Evolutionary conservation across 2,329 filamentous ascomycete genomes (phyloP), one percentile per base, ranked within the genome.

Genomic region (Aspergillus hiratsukae): DNA sequence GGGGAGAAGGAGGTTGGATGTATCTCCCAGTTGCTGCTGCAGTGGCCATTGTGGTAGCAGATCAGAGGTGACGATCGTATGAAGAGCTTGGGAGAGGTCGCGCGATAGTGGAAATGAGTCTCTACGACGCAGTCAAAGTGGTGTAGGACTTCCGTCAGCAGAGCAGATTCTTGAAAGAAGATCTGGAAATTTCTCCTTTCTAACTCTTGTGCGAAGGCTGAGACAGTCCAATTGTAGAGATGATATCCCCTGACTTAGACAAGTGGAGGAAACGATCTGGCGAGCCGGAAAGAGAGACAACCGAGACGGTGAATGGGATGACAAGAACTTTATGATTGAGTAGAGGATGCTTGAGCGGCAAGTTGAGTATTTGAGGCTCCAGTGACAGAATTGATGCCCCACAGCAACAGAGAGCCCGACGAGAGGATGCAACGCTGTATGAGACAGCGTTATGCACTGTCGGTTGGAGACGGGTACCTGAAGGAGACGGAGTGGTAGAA

Each of bases 1-100:
- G 69, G 41, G 70, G 70, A 9, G 70, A 68, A 41, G 66, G 69
- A 49, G 67, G 65, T 17, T 57, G 60, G 52, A 68, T 57, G 17
- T 61, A 52, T 49, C 58, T 61, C 31, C 46, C 53, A 10, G 54
- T 51, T 28, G 52, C 40, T 21, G 56, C 48, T 56, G 54, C 10
- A 3, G 43, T 48, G 2, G 58, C 48, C 54, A 61, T 62, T n/a
- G 21, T 53, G 28, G 49, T 11, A 14, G 23, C 10, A 46, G 21
- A 25, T 4, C 21, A 10, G 40, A 43, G 40, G n/a, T 19, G 19
- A 19, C 9, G 40, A 43, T 43, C 6, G 4, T 9, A 43, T 11
- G 27, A 14, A 46, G 14, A 35, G 17, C 8, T 7, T 14, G 43
- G 23, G 43, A 14, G 19, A 46, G 10, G 43, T 21, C 40, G 40